Evolutionary conservation across 2,329 filamentous ascomycete species (phyloP), one percentile per base, ranked within the genome.

Genomic region (Rutstroemia sydowiana): DNA sequence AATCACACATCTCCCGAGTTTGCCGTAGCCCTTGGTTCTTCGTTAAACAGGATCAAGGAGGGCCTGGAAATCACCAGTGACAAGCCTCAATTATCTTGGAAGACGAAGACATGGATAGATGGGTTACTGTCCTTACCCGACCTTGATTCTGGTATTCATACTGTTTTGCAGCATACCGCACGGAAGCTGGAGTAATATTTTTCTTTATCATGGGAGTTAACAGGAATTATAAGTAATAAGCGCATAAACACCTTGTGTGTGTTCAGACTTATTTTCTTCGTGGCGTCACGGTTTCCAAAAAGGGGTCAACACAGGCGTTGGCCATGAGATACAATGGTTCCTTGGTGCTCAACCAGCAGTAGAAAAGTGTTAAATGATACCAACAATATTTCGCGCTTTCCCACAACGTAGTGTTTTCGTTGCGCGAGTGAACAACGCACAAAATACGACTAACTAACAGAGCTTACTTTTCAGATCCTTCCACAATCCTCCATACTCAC

Each of bases 1-100:
- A 75, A 77, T 23, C 67, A 78, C 5, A 72, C 74, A 31, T 85
- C 85, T 2, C 74, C 84, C 7, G 79, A 82, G 3, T 95, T 95
- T 68, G 87, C 90, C 6, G 73, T 75, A 39, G 85, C 82, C 44
- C 70, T 96, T 55, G 79, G 82, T 45, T 75, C 79, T 53, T 77
- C 82, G 7, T 72, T 96, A 48, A 72, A 75, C 1, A 73, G 76
- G 42, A 68, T 96, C 56, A 83, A 78, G 62, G 72, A 73, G 50
- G 70, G 73, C 20, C 66, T 73, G 34, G 62, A 71, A 57, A 68
- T 70, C 28, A 68, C 63, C 11, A 70, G 71, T 18, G 72, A 81
- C 59, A 74, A 68, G 62, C 57, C 61, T 10, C 68, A 61, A 43
- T 63, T 85, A 45, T 67, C 70, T 14, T 69, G 66, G 54, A 82